Conservation (phyloP, 495 filamentous ascomycete species). For the Pseudotulostoma volvatum region DNA sequence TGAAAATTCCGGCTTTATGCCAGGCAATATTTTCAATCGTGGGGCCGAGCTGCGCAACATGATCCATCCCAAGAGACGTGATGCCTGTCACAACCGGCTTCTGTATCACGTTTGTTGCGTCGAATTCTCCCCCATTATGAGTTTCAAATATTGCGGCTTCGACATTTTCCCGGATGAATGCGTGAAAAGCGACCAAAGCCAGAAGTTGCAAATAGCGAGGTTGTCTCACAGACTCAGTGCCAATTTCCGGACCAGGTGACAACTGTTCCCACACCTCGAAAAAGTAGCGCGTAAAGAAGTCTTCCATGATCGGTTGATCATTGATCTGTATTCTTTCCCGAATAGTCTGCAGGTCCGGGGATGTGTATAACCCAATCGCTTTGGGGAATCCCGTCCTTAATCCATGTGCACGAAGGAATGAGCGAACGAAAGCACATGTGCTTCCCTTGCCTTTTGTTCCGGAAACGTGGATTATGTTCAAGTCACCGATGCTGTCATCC, state of each 20-base stretch:
- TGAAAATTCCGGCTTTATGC: constrained; percentile 84
- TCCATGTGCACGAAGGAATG: constrained; percentile 19
- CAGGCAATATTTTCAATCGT: constrained; percentile 72
- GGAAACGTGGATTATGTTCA: constrained; percentile 31
- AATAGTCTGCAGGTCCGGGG: constrained; percentile 43
- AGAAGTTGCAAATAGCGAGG: constrained; percentile 48
- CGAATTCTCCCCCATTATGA: constrained; percentile 72
- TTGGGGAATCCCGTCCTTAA: constrained; percentile 17
- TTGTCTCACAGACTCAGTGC: constrained; percentile 5
- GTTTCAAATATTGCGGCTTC: constrained; percentile 62
- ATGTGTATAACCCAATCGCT: constrained; percentile 48
- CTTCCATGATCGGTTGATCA: constrained; percentile 29
- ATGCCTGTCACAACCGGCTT: constrained; percentile 52
- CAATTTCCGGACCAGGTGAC: constrained; percentile 4
- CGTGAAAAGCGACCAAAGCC: constrained; percentile 59
- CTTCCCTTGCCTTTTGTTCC: constrained; percentile 39
- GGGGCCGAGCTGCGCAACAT: constrained; percentile 51
- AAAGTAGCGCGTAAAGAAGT: constrained; percentile 42
- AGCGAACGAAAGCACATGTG: constrained; percentile 30
- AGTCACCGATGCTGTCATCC: constrained; percentile 12
- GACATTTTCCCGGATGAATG: constrained; percentile 53
- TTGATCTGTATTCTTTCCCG: constrained; percentile 52
- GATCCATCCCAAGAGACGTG: constrained; percentile 65
- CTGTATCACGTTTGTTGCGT: constrained; percentile 65
- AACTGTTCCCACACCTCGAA: constrained; percentile 50